A percentile compares a stretch with the other conserved stretches of the same genome.
These are phyloP conservation scores for Herpetospermum pedunculosum DNA, from an alignment of 306 rosid genomes.

Conservation along the genomic window DNA sequence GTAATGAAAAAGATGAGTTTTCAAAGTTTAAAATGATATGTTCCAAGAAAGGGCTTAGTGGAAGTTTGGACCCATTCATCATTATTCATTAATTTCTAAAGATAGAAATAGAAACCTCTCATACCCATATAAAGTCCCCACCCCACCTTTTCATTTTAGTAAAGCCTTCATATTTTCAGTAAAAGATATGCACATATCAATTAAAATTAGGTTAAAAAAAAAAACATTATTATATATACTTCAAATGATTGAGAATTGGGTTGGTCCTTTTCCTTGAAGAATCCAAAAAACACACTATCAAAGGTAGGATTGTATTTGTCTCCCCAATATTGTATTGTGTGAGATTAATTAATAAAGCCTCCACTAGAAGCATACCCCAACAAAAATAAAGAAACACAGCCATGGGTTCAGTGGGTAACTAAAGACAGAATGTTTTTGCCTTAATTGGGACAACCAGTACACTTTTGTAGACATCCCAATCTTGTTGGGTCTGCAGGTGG, in stretches of 20 bases:
- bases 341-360: too few species aligned
- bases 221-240: background rate
- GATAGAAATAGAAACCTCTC: background rate
- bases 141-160: background rate
- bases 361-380: background rate
- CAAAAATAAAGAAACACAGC: background rate
- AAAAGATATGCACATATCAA: background rate
- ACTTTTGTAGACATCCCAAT: background rate
- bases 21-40: background rate
- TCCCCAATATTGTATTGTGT: too few species aligned
- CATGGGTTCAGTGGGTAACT: slow-evolving; percentile 5
- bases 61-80: background rate
- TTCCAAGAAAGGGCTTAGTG: background rate
- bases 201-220: background rate
- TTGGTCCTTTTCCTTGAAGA: background rate
- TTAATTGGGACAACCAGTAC: slow-evolving; percentile 11
- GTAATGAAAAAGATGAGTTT: background rate
- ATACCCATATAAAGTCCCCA: background rate
- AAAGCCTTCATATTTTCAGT: background rate
- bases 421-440: slow-evolving; percentile 16
- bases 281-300: background rate
- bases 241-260: background rate
- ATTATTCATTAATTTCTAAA: background rate
- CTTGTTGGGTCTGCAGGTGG: background rate
- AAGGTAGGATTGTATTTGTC: slow-evolving; percentile 7